Base-by-base conservation (phyloP, 768 basidiomycete genomes). In the Dendrothele bispora region DNA sequence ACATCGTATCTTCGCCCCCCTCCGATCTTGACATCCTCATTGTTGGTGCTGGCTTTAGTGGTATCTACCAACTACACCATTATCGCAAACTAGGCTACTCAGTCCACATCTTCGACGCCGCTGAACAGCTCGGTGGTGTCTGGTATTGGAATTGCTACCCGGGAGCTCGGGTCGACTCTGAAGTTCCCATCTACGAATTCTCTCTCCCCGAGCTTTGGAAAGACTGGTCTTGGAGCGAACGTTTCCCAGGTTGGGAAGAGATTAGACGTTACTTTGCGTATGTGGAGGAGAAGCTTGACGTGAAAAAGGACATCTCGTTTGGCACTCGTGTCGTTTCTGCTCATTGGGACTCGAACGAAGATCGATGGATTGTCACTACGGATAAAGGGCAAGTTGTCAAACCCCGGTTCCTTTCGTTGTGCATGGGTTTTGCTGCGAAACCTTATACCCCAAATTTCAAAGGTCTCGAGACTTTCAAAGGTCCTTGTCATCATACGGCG, bases 21-120 rank as follows among this genome's bases (percentile, higher is more conserved):
- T n/a, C 14, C 46, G 48, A 43, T 26, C 48, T 49, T 32, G 62
- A 63, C 45, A 55, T 56, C 32, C 56, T 63, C 20, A 42, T 63
- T 38, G 56, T 64, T 17, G 62, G 62, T 4, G 61, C 57, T 17
- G 62, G 62, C 11, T 62, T 64, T 39, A 45, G 51, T n/a, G 62
- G 62, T 8, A 32, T 58, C 14, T 58, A 63, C 32, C 48, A 42
- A 15, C 40, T 49, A n/a, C 25, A 40, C 22, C 14, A 48, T 29
- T 35, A 18, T 29, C 48, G 40, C 17, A 39, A 41, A 17, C 48
- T 32, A 7, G 20, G 39, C 10, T 29, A 32, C 5, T 17, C 22
- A 10, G 30, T 34, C 30, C 10, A 34, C 10, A n/a, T n/a, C 30
- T n/a, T n/a, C n/a, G n/a, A n/a, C n/a, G n/a, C n/a, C n/a, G n/a